Conservation (phyloP, 2,329 filamentous ascomycete genomes). For the Helotiales sp. region DNA sequence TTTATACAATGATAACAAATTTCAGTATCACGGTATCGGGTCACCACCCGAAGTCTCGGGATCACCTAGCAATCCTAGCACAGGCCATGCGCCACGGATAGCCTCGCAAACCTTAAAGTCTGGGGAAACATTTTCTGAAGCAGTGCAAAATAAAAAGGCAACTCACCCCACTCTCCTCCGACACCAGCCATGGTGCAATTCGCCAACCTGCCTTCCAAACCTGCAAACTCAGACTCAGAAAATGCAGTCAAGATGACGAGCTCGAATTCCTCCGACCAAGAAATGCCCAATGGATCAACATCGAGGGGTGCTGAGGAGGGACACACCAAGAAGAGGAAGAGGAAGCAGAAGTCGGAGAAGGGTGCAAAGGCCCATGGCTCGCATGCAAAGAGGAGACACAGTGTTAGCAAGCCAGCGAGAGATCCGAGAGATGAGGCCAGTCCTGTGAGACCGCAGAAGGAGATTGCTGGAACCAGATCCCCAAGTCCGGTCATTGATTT, state of each 20-base stretch:
- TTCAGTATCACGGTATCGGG: background rate
- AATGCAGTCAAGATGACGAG: slow-evolving; percentile 12
- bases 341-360: slow-evolving; percentile 34
- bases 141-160: background rate
- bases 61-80: slow-evolving; percentile 17
- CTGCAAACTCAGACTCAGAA: slow-evolving; percentile 20
- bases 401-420: slow-evolving; percentile 64
- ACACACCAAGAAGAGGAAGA: slow-evolving; percentile 35
- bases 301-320: slow-evolving; percentile 25
- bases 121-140: slow-evolving; percentile 23
- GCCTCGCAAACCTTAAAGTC: slow-evolving; percentile 13
- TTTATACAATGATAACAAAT: background rate
- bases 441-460: slow-evolving; percentile 33
- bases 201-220: slow-evolving; percentile 21
- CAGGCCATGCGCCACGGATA: background rate
- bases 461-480: slow-evolving; percentile 47
- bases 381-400: slow-evolving; percentile 52
- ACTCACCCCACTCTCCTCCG: background rate
- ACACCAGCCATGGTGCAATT: slow-evolving; percentile 37
- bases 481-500: slow-evolving; percentile 65
- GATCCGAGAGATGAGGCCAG: slow-evolving; percentile 59
- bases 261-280: slow-evolving; percentile 24
- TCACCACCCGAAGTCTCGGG: background rate
- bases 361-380: slow-evolving; percentile 33
- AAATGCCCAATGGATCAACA: slow-evolving; percentile 28